Percentiles rank a stretch among this genome's conserved stretches.
Evolutionary conservation across 257 asterid species (phyloP).

Genomic region (Lavandula angustifolia): DNA sequence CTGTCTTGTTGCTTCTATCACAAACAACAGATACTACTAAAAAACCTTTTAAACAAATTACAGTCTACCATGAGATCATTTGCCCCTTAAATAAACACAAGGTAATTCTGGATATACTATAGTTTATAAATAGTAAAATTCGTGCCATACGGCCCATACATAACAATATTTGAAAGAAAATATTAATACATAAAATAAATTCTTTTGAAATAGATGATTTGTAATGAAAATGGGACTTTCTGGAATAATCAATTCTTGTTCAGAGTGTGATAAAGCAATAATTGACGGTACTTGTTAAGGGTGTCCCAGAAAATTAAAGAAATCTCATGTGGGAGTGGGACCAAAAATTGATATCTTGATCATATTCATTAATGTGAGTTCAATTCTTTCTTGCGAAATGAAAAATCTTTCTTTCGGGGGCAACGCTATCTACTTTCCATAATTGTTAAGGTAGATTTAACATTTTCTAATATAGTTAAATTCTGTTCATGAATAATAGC

Average conservation of each 20-base stretch:
- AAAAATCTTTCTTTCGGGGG: background rate
- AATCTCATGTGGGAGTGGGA: slow-evolving; percentile 11
- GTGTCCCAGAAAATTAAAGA: slow-evolving; percentile 11
- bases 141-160: too few relatives aligned
- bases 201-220: too few relatives aligned
- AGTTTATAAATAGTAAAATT: too few relatives aligned
- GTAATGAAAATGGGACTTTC: too few relatives aligned
- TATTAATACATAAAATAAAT: too few relatives aligned
- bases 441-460: background rate
- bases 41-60: background rate
- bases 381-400: slow-evolving; percentile 14
- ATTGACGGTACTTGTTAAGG: background rate
- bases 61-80: background rate
- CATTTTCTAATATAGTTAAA: too few relatives aligned
- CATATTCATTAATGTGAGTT: slow-evolving; percentile 30
- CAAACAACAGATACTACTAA: slow-evolving; percentile 24
- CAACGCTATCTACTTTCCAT: background rate
- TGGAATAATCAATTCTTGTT: background rate
- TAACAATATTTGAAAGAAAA: too few relatives aligned
- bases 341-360: slow-evolving; percentile 17
- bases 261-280: background rate
- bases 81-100: too few relatives aligned
- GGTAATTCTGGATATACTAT: too few relatives aligned
- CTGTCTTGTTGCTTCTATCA: slow-evolving; percentile 37
- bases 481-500: too few relatives aligned